phyloP scores from a whole-genome alignment of 1,139 yeast genomes.

The Arxiozyma heterogenica region DNA sequence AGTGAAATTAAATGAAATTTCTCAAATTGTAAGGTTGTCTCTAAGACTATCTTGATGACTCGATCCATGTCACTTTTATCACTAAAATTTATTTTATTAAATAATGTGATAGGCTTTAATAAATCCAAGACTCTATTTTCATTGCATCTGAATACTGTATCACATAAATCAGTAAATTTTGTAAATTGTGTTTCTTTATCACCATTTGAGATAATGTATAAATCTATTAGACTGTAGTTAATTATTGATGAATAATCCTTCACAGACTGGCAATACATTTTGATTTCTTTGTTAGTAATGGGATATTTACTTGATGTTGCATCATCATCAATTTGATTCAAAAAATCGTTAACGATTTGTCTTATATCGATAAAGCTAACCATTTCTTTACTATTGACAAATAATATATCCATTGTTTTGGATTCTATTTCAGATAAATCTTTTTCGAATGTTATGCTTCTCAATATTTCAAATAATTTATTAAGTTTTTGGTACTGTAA shows the following conservation, averaged over 20 bases:
- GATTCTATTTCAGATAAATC: slow-evolving; percentile 6
- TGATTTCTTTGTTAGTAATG: slow-evolving; percentile 11
- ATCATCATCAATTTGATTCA: slow-evolving; percentile 11
- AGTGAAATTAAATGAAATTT: not conserved
- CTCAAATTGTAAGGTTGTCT: not conserved
- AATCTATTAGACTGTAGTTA: slow-evolving; percentile 14
- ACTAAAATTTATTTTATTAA: slow-evolving; percentile 2
- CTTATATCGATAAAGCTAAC: slow-evolving; percentile 6
- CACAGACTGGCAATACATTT: slow-evolving; percentile 13
- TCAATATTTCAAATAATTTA: slow-evolving; percentile 6
- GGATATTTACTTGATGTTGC: slow-evolving; percentile 4
- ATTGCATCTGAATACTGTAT: slow-evolving; percentile 3
- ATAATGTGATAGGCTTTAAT: slow-evolving; percentile 2
- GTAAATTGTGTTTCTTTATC: slow-evolving; percentile 19
- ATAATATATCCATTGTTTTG: slow-evolving; percentile 18
- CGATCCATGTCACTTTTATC: not conserved
- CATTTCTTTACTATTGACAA: slow-evolving; percentile 14
- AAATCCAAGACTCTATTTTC: not conserved
- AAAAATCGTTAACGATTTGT: slow-evolving; percentile 9
- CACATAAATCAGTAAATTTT: slow-evolving; percentile 18
- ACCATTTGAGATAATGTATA: slow-evolving; percentile 17
- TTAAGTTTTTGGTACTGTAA: slow-evolving; percentile 14
- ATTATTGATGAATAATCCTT: slow-evolving; percentile 6
- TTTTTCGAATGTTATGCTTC: not conserved
- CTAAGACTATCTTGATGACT: not conserved